Evolutionary conservation across 2,329 filamentous ascomycete genomes (phyloP).

Genomic region (Hypocrella siamensis): DNA sequence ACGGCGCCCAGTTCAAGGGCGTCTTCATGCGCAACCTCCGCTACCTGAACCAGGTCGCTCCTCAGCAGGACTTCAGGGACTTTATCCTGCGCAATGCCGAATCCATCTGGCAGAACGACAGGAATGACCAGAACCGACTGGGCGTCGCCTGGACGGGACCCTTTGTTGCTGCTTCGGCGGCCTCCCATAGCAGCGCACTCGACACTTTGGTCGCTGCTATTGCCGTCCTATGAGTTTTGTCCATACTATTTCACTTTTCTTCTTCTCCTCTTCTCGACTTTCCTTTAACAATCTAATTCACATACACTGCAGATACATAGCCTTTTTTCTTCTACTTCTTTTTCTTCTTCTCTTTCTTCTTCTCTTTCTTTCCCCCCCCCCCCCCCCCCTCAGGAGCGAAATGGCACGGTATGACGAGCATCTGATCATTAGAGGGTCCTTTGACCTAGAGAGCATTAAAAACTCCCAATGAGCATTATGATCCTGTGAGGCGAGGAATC

Average conservation of each 20-base stretch:
- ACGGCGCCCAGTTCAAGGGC: conserved; percentile 56
- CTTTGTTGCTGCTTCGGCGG: conserved; percentile 31
- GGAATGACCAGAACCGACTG: conserved; percentile 32
- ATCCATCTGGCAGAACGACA: conserved; percentile 46
- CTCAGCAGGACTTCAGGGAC: conserved; percentile 29
- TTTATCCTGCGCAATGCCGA: conserved; percentile 48
- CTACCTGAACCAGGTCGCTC: conserved; percentile 35
- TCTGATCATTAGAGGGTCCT: no score
- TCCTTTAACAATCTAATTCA: no score
- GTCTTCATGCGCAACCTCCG: conserved; percentile 51
- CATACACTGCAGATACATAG: no score
- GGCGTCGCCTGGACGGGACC: conserved; percentile 53
- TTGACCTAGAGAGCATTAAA: no score
- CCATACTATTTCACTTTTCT: neutral
- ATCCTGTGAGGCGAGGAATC: no score
- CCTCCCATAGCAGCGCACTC: conserved; percentile 48
- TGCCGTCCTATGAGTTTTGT: conserved; percentile 13
- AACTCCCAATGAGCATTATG: no score
- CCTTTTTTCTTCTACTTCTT: no score
- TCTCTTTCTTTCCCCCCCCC: no score
- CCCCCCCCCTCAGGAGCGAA: no score
- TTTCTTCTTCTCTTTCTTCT: no score
- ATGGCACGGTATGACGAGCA: no score
- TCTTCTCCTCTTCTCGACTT: neutral
- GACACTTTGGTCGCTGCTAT: conserved; percentile 51